Base-by-base conservation (phyloP, 176 grass and related monocot genomes). In the Aegilops tauschii region DNA sequence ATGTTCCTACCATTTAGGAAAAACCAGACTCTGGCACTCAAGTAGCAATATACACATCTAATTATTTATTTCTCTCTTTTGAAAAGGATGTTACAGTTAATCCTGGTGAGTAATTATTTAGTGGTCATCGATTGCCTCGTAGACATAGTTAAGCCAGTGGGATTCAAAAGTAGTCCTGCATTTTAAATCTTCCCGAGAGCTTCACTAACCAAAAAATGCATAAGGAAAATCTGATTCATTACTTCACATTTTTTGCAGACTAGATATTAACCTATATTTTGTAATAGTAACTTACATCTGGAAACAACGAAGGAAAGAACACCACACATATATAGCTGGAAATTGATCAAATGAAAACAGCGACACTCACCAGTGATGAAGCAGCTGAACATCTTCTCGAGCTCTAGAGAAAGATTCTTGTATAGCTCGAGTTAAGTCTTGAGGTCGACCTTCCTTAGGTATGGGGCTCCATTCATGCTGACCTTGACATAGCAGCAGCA, bases 381-480 rank as follows among this genome's bases (percentile, higher is more conserved):
- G 83, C 90, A 92, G 72, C 83, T 95, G 73, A 92, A 95, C 93
- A 95, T 92, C 86, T 95, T 92, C 80, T 95, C 88, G 14, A 95
- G 86, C 61, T 76, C 90, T 35, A 84, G 32, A 2, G 93, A 95
- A 71, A 95, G 88, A 67, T 95, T 86, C 64, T 86, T 86, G 44
- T 47, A 61, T 92, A 95, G 90, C 88, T 81, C 1, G 76, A 86
- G 76, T 92, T 47, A 95, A 5, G 70, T 95, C 83, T 92, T 95
- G 56, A 92, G 93, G 85, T 92, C 88, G 21, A 95, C 88, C 77
- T 95, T 95, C 86, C 93, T 88, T n/a, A 92, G 88, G 77, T 95
- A 95, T 10, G 90, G 90, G 5, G 88, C 93, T 78, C 93, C 93
- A 88, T 95, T 90, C 93, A 95, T 92, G 83, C 90, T 95, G 45